These are phyloP conservation scores for Babesia sp. DNA, from an alignment of 169 alveolate genomes.

Conservation along the genomic window DNA sequence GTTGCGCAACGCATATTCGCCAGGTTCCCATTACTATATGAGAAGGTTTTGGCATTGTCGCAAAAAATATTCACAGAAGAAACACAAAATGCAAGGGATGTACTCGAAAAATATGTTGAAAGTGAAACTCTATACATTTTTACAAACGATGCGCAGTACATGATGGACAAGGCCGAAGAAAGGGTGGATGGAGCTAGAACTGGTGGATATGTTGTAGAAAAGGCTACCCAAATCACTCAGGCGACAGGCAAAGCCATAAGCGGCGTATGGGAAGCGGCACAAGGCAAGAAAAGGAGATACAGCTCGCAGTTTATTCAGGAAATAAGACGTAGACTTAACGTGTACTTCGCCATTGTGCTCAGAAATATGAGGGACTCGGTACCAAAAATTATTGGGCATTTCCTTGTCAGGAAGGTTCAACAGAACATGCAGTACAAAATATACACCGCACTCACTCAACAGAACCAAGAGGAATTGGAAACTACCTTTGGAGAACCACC, in stretches of 20 bases:
- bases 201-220: slow-evolving; percentile 62
- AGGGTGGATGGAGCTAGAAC: slow-evolving; percentile 13
- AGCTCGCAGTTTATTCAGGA: slow-evolving; percentile 87
- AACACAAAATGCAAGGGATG: slow-evolving; percentile 83
- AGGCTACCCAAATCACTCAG: slow-evolving; percentile 70
- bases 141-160: slow-evolving; percentile 92
- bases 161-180: slow-evolving; percentile 77
- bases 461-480: slow-evolving; percentile 62
- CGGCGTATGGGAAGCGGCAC: slow-evolving; percentile 65
- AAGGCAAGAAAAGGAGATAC: slow-evolving; percentile 79
- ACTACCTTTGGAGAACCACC: slow-evolving; percentile 79
- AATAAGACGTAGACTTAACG: slow-evolving; percentile 92
- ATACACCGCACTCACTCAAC: slow-evolving; percentile 72
- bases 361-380: slow-evolving; percentile 95
- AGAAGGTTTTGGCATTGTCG: slow-evolving; percentile 86
- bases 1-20: slow-evolving; percentile 88
- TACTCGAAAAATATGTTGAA: slow-evolving; percentile 87
- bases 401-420: slow-evolving; percentile 79
- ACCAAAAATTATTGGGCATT: slow-evolving; percentile 95
- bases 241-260: slow-evolving; percentile 68
- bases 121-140: slow-evolving; percentile 90
- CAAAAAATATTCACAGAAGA: slow-evolving; percentile 85
- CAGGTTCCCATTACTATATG: slow-evolving; percentile 91
- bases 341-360: slow-evolving; percentile 92
- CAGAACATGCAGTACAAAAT: slow-evolving; percentile 72